phyloP scores from a whole-genome alignment of 1,139 yeast species.

The Blastobotrys malaysiensis region DNA sequence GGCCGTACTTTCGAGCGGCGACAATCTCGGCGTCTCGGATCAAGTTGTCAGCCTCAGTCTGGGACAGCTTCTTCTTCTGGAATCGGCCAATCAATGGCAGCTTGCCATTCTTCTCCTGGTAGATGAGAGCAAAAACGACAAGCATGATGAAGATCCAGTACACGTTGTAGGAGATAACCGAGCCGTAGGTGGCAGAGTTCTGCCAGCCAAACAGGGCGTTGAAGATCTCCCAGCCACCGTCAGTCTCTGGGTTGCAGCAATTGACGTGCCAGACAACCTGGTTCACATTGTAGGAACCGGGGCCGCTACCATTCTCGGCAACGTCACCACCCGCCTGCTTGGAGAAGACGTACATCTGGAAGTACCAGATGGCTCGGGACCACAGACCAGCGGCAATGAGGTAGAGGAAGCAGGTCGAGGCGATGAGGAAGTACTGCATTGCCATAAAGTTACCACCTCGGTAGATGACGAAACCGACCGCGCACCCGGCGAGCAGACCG shows the following conservation, averaged over 20 bases:
- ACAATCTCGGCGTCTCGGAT: constrained; percentile 29
- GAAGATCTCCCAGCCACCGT: constrained; percentile 89
- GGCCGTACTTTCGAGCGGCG: constrained; percentile 21
- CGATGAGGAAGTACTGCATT: constrained; percentile 70
- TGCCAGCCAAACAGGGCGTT: constrained; percentile 96
- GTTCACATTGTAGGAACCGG: constrained; percentile 84
- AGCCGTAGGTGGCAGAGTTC: constrained; percentile 89
- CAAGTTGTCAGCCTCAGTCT: constrained; percentile 29
- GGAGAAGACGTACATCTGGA: constrained; percentile 65
- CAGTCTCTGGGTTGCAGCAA: constrained; percentile 88
- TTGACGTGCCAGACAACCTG: constrained; percentile 92
- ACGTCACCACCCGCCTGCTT: constrained; percentile 79
- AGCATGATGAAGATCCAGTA: constrained; percentile 69
- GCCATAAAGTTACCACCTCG: constrained; percentile 74
- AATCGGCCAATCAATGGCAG: constrained; percentile 25
- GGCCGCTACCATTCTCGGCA: constrained; percentile 85
- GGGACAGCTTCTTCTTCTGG: constrained; percentile 24
- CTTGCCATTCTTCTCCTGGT: constrained; percentile 49
- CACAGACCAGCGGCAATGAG: constrained; percentile 85
- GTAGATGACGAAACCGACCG: constrained; percentile 64
- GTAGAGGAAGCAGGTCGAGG: constrained; percentile 81
- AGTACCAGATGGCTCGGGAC: constrained; percentile 87
- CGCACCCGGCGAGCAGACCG: constrained; percentile 63
- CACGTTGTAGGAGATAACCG: constrained; percentile 66
- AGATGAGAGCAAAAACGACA: constrained; percentile 43